phyloP scores from a whole-genome alignment of 208 protist genomes.

The Angomonas deanei region DNA sequence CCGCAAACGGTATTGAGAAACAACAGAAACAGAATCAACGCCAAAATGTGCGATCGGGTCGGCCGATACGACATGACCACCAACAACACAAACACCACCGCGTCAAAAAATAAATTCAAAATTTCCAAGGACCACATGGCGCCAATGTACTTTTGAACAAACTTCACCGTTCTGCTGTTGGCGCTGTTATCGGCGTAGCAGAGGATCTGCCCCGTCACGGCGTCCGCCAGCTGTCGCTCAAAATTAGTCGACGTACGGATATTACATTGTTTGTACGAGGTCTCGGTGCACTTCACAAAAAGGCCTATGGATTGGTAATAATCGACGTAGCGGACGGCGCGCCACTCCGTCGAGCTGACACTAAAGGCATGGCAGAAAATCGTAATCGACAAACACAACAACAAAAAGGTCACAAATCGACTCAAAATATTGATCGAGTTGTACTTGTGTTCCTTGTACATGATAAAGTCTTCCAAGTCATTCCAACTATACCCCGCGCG shows the following conservation, averaged over 20 bases:
- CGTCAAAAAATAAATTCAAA: constrained; percentile 31
- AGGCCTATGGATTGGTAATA: constrained; percentile 36
- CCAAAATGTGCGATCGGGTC: constrained; percentile 32
- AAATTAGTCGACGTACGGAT: constrained; percentile 14
- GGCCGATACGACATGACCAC: constrained; percentile 37
- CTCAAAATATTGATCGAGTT: constrained; percentile 58
- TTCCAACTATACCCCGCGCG: constrained; percentile 19
- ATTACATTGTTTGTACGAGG: constrained; percentile 25
- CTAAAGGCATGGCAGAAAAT: constrained; percentile 48
- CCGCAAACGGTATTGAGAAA: constrained; percentile 20
- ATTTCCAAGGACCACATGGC: constrained; percentile 46
- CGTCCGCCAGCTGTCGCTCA: constrained; percentile 20
- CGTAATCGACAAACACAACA: constrained; percentile 36
- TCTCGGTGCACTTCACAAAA: constrained; percentile 41
- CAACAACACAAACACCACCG: constrained; percentile 18
- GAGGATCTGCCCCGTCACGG: constrained; percentile 22
- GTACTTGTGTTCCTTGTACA: constrained; percentile 85
- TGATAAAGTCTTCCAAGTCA: constrained; percentile 36
- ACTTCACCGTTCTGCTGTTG: constrained; percentile 10
- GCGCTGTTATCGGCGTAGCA: constrained; percentile 12
- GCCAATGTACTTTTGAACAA: constrained; percentile 28
- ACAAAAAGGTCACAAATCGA: constrained; percentile 38
- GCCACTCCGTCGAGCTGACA: constrained; percentile 49
- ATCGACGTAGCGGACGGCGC: constrained; percentile 19
- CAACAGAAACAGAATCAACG: constrained; percentile 25